These are phyloP conservation scores for Fusarium sp. DNA, from an alignment of 2,329 filamentous ascomycete genomes.

Conservation along the genomic window DNA sequence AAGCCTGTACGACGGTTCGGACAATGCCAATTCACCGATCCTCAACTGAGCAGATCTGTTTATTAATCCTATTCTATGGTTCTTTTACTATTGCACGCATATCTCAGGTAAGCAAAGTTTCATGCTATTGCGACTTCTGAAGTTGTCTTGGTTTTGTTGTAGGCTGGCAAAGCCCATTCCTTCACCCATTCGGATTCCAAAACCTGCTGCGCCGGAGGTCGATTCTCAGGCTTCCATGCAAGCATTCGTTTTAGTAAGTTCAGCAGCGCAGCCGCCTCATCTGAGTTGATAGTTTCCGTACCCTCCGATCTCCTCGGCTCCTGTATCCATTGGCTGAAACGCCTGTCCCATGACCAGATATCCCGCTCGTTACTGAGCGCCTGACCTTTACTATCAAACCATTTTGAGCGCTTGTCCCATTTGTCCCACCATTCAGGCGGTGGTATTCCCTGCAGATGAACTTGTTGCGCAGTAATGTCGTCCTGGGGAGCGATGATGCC, in stretches of 20 bases:
- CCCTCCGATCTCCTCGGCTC: background rate
- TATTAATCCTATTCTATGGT: background rate
- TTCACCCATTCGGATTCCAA: constrained; percentile 24
- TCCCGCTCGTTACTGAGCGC: constrained; percentile 6
- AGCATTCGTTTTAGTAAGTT: constrained; percentile 21
- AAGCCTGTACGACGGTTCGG: background rate
- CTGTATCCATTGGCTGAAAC: constrained; percentile 17
- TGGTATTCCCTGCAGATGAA: constrained; percentile 25
- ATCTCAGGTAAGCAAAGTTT: background rate
- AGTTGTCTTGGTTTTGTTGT: background rate
- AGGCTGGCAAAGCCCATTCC: constrained; percentile 28
- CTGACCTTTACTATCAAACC: constrained; percentile 28
- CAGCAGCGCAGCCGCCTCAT: constrained; percentile 2
- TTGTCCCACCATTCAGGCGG: constrained; percentile 37
- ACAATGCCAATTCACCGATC: background rate
- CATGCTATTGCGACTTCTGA: background rate
- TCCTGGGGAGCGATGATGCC: constrained; percentile 20
- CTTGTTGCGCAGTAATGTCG: constrained; percentile 30
- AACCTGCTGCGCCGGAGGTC: constrained; percentile 2
- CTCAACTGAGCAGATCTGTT: background rate
- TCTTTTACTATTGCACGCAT: background rate
- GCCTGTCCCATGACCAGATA: constrained; percentile 11
- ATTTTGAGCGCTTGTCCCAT: constrained; percentile 31
- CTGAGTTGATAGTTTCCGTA: background rate
- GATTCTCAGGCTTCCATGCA: constrained; percentile 5